Base-by-base conservation (phyloP, 768 basidiomycete species). In the Rhodosporidiobolus odoratus region DNA sequence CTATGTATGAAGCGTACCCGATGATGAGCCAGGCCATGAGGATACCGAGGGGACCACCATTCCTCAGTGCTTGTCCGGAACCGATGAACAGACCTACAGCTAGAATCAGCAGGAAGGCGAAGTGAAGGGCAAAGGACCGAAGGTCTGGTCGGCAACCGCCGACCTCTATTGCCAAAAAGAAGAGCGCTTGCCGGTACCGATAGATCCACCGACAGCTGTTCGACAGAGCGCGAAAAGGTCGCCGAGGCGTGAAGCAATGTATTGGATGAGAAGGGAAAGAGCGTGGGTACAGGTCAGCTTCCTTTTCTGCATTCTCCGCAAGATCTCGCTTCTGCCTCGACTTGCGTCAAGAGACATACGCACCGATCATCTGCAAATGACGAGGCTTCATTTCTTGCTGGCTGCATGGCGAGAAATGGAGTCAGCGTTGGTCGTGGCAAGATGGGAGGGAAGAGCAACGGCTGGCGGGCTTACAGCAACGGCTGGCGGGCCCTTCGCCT, bases 301-400 rank as follows among this genome's bases (percentile, higher is more conserved):
- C 38, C 53, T 32, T n/a, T 45, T 13, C 43, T 4, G 37, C 27
- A 27, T n/a, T n/a, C n/a, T n/a, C n/a, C n/a, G n/a, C n/a, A n/a
- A n/a, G n/a, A n/a, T n/a, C n/a, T n/a, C n/a, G n/a, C 70, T 19
- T 9, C 54, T 66, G n/a, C 66, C 62, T n/a, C n/a, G n/a, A n/a
- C n/a, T n/a, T n/a, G n/a, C n/a, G n/a, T n/a, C n/a, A n/a, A n/a
- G n/a, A n/a, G n/a, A n/a, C 58, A 71, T 48, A 57, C 65, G 68
- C 45, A 53, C 57, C 64, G 38, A 80, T 78, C 78, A 79, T 79
- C 58, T 77, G 75, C 45, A 79, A 62, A 69, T 78, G 78, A 4
- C 69, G 68, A 13, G 78, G 77, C 66, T 78, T 78, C 79, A 80
- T 79, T 76, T 77, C 78, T 58, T 80, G 79, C 69, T 80, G 80